Conservation (phyloP, 2,329 filamentous ascomycete genomes). For the Xylariaceae sp. region DNA sequence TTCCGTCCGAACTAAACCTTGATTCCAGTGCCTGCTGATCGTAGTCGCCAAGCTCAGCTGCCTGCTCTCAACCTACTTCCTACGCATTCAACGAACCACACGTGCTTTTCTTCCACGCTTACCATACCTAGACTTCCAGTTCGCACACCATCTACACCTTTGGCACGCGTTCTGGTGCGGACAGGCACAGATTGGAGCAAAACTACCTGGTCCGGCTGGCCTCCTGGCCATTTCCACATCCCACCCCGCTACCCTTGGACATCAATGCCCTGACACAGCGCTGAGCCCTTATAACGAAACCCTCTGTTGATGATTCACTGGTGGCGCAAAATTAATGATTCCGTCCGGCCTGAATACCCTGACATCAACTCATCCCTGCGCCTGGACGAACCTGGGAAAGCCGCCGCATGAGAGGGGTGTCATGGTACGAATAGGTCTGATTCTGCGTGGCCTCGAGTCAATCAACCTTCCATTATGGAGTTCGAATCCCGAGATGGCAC, state of each 20-base stretch:
- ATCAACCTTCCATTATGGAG: slow-evolving; percentile 38
- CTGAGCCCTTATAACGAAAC: not conserved
- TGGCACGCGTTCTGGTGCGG: not conserved
- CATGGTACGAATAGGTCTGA: slow-evolving; percentile 23
- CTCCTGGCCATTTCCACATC: not conserved
- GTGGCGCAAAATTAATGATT: not conserved
- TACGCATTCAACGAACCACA: not conserved
- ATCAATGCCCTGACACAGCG: not conserved
- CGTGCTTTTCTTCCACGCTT: not conserved
- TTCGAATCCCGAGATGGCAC: slow-evolving; percentile 53
- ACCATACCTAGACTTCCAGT: not conserved
- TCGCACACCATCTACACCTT: not conserved
- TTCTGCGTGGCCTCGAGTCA: slow-evolving; percentile 26
- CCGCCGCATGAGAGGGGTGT: slow-evolving; percentile 20
- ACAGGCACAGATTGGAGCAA: not conserved
- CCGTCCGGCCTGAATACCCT: not conserved
- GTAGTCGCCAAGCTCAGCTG: not conserved
- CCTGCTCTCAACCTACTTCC: not conserved
- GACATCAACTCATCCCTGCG: not conserved
- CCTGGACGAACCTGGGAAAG: slow-evolving; percentile 20
- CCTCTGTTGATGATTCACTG: not conserved
- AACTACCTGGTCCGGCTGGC: not conserved
- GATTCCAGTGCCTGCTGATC: not conserved
- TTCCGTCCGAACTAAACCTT: not conserved
- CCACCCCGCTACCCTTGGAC: slow-evolving; percentile 9